Evolutionary conservation across 768 basidiomycete species (phyloP), one percentile per base, ranked within the genome.

Genomic region (Plicaturopsis crispa): DNA sequence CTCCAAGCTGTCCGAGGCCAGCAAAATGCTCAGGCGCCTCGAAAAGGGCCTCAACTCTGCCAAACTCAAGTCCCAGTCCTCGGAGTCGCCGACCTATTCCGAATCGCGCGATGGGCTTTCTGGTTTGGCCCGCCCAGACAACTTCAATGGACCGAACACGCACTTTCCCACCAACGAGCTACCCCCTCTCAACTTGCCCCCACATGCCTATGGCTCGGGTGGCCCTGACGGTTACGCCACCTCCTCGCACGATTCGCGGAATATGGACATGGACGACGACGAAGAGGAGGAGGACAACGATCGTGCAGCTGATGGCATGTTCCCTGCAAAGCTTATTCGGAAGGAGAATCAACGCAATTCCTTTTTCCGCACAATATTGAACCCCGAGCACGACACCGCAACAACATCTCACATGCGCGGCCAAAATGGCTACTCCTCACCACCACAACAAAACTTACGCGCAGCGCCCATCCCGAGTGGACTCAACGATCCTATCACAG

Each of bases 1-100:
- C 49, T 89, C 87, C 61, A 91, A 90, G 88, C 65, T 91, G 31
- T 89, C 87, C 24, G 88, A 90, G 55, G 85, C 85, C 33, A 89
- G 88, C 26, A 89, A 89, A 57, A 85, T 88, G 83, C 78, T 89
- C 37, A 78, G 87, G 37, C 77, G 85, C 34, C 68, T 91, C 31
- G 88, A 90, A 64, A 90, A 88, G 55, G 84, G 82, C 38, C 71
- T 86, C 45, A 84, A 79, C 56, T 75, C 64, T 24, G 81, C 83
- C 24, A 87, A 86, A 56, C 69, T 78, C 57, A 87, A 86, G 59
- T 78, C 80, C 14, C 67, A 74, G 61, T 65, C 44, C 51, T 63
- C 43, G 46, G 49, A 19, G 46, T 51, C 21, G 54, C 61, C 37
- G 49, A 57, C 42, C 53, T 62, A 40, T 62, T 65, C 51, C 49